Conservation (phyloP, 768 basidiomycete species). For the Podaxis rugospora region DNA sequence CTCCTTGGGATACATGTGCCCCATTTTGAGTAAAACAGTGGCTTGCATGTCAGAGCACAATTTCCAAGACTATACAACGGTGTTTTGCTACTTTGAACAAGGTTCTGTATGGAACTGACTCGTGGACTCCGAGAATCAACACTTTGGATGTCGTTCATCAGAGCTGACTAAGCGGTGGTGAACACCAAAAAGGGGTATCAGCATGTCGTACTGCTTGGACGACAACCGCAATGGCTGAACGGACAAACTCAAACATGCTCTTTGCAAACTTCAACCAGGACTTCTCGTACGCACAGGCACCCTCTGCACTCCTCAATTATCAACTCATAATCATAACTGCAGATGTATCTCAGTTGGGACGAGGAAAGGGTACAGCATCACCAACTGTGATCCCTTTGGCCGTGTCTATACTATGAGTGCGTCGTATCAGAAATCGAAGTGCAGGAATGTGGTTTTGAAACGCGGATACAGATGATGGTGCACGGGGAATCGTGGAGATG, state of each 20-base stretch:
- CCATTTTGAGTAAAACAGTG: no score
- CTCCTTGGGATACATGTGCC: no score
- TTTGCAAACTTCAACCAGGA: slow-evolving; percentile 99
- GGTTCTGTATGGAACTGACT: no score
- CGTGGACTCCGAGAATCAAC: no score
- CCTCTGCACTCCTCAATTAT: not conserved
- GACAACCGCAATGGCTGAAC: slow-evolving; percentile 30
- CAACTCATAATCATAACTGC: not conserved
- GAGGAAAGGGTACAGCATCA: slow-evolving; percentile 92
- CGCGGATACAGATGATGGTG: slow-evolving; percentile 70
- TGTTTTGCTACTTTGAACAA: no score
- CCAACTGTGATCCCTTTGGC: slow-evolving; percentile 97
- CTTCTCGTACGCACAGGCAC: slow-evolving; percentile 62
- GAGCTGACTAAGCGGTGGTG: not conserved
- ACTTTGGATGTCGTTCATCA: no score
- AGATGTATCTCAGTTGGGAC: slow-evolving; percentile 94
- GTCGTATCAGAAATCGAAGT: slow-evolving; percentile 19
- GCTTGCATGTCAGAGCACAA: no score
- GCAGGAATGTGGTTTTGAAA: not conserved
- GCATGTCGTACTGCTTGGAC: not conserved
- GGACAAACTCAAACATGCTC: slow-evolving; percentile 49
- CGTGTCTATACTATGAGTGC: slow-evolving; percentile 91
- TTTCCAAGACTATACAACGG: no score
- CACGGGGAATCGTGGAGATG: slow-evolving; percentile 97
- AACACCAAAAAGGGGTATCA: not conserved